Evolutionary conservation across 805 yeast genomes (phyloP).

Genomic region (Starmerella riodocensis): DNA sequence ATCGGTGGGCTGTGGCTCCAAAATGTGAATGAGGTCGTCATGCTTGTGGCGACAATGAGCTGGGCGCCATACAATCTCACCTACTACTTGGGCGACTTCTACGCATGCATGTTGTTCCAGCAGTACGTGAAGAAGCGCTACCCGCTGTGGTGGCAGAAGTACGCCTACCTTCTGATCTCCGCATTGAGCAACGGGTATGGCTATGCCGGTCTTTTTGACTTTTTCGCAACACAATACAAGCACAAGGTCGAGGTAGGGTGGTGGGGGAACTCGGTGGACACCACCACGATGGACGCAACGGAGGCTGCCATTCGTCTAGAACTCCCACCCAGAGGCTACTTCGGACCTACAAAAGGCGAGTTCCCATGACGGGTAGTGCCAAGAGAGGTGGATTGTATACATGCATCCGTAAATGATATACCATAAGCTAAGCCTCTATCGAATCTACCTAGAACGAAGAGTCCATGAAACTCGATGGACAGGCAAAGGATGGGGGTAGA

Average conservation of each 20-base stretch:
- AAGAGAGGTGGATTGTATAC: no score
- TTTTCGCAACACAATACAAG: constrained; percentile 30
- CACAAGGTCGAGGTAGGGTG: constrained; percentile 41
- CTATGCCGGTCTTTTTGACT: constrained; percentile 35
- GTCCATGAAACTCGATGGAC: no score
- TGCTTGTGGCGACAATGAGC: constrained; percentile 1
- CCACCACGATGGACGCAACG: constrained; percentile 4
- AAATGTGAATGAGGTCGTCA: constrained; percentile 10
- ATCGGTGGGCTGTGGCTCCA: constrained; percentile 31
- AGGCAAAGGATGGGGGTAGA: no score
- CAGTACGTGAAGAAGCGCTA: constrained; percentile 32
- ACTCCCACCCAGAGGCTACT: constrained; percentile 22
- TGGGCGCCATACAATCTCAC: constrained; percentile 39
- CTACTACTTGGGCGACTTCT: constrained; percentile 31
- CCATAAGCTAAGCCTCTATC: no score
- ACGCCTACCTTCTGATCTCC: constrained; percentile 37
- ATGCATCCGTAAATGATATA: no score
- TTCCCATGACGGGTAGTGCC: no score
- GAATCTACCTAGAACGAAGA: no score
- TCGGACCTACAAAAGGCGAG: constrained; percentile 24
- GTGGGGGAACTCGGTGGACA: constrained; percentile 44
- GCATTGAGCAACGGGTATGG: constrained; percentile 40
- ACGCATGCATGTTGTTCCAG: constrained; percentile 34
- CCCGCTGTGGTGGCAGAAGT: constrained; percentile 40
- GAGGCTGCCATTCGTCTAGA: constrained; percentile 10